Evolutionary conservation across 805 yeast species (phyloP).

Genomic region (Saccharomyces kudriavzevii): DNA sequence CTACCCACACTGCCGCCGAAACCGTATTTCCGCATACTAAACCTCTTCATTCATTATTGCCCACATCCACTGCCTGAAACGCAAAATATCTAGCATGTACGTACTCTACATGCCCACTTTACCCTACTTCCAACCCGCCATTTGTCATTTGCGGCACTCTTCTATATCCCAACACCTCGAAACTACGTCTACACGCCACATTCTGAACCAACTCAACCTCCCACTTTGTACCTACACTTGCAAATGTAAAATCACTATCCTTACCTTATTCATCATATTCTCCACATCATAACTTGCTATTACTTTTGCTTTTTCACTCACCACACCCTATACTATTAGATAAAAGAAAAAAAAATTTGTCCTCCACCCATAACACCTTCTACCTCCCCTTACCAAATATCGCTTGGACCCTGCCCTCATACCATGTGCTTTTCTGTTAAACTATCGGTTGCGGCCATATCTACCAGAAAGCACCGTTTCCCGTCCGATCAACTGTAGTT

Average conservation of each 20-base stretch:
- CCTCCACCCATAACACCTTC: not conserved
- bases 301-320: not conserved
- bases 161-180: not conserved
- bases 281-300: not conserved
- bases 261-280: not conserved
- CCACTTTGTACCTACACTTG: not conserved
- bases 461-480: slow-evolving; percentile 54
- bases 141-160: not conserved
- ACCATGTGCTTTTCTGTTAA: slow-evolving; percentile 2
- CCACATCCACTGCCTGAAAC: not conserved
- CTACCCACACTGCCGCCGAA: not conserved
- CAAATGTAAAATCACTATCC: not conserved
- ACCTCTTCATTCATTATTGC: not conserved
- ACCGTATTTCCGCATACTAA: not conserved
- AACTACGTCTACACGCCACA: not conserved
- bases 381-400: not conserved
- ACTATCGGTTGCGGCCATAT: slow-evolving; percentile 48
- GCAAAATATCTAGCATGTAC: not conserved
- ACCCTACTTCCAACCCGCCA: not conserved
- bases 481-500: slow-evolving; percentile 56
- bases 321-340: not conserved
- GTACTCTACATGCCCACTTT: not conserved
- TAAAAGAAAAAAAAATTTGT: not conserved
- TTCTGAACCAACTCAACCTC: not conserved
- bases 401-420: not conserved